Base-by-base conservation (phyloP, 1,139 yeast genomes). In the Ogataea hybrid region DNA sequence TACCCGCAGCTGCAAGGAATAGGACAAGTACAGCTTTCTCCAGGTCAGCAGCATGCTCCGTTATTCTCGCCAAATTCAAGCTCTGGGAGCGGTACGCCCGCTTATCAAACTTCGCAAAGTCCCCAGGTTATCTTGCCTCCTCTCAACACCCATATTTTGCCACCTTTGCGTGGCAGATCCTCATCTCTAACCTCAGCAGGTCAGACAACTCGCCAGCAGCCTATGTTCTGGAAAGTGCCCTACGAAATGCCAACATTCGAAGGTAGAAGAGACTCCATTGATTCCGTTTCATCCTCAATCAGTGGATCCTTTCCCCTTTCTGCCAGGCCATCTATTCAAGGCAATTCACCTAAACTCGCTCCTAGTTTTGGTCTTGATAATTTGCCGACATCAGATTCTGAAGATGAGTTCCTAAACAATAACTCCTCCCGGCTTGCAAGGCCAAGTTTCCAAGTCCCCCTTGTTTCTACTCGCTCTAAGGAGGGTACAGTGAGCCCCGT, bases 201-300 rank as follows among this genome's bases (percentile, higher is more conserved):
- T 23, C 12, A 16, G 17, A 4, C 41, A 17, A 10, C 17, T 8
- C 59, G 15, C 25, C 38, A 29, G 8, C 67, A 58, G 38, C 63
- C 62, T 0, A 58, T 64, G 32, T 67, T 67, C 43, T 67, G 71
- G 71, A 68, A 66, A 47, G 71, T 66, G 1, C 71, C 71, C 1
- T 64, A 65, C 17, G 65, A 62, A 27, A 54, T 60, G 52, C 64
- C 65, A 2, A 45, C 48, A 20, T 47, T 49, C 27, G 44, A 39
- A 18, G 47, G 35, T 9, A 43, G 68, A 43, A 47, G 67, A 35
- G 61, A 60, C 10, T 65, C 70, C 2, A 50, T 60, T 5, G 69
- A 63, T 33, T 66, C 70, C 1, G 46, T 61, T 0, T 49, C 61
- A 4, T 63, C 68, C 4, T 53, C 57, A 0, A 50, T 58, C 3